Percentiles rank a stretch among this genome's conserved stretches.
phyloP scores from a whole-genome alignment of 345 rosid species.

The Populus tremula region DNA sequence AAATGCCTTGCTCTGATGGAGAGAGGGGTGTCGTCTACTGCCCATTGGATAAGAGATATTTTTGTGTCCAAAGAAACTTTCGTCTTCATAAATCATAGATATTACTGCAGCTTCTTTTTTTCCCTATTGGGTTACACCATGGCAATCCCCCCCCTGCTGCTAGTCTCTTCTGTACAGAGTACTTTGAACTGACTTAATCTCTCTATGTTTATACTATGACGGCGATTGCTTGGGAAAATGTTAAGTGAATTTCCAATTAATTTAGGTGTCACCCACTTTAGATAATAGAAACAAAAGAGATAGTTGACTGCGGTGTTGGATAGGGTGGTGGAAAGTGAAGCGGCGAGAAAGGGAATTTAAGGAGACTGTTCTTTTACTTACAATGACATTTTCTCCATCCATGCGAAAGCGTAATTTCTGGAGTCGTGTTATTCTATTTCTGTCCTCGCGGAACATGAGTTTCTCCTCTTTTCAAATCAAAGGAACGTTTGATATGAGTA shows the following conservation, averaged over 20 bases:
- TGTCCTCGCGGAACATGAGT: background rate
- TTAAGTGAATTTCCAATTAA: background rate
- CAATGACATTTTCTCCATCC: background rate
- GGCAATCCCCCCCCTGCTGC: background rate
- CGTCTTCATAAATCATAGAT: background rate
- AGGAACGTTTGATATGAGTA: too few relatives aligned
- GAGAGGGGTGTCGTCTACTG: background rate
- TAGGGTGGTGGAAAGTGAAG: background rate
- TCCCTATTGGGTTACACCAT: background rate
- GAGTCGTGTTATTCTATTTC: background rate
- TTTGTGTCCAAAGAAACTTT: background rate
- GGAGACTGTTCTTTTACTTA: background rate
- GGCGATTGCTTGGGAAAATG: background rate
- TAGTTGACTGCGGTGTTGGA: background rate
- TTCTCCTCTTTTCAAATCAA: background rate
- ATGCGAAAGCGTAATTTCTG: background rate
- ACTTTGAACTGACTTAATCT: background rate
- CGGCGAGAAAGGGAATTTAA: background rate
- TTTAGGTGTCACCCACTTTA: background rate
- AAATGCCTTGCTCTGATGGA: background rate
- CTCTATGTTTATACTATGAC: background rate
- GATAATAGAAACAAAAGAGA: background rate
- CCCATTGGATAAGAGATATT: background rate
- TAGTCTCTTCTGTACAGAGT: background rate
- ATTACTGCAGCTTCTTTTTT: background rate